Evolutionary conservation across 2,329 filamentous ascomycete species (phyloP).

Genomic region (Parafenestella ontariensis): DNA sequence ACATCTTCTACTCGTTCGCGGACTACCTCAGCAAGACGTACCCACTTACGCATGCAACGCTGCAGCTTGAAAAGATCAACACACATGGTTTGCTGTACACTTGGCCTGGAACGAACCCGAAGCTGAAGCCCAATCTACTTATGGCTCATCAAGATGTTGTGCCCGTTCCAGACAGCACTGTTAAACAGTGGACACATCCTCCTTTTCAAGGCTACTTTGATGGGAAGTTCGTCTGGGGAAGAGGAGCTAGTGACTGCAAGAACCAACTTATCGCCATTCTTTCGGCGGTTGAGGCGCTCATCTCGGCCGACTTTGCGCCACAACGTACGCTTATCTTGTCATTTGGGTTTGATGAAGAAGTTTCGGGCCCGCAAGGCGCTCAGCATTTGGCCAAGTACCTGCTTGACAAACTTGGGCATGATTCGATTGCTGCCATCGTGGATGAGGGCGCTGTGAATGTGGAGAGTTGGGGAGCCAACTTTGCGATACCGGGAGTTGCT

Average conservation of each 20-base stretch:
- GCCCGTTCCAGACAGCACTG: slow-evolving; percentile 58
- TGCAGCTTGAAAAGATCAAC: slow-evolving; percentile 64
- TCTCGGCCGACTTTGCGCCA: slow-evolving; percentile 60
- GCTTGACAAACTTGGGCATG: slow-evolving; percentile 60
- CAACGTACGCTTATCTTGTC: slow-evolving; percentile 64
- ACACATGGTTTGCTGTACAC: slow-evolving; percentile 66
- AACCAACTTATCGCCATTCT: slow-evolving; percentile 65
- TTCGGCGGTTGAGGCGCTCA: slow-evolving; percentile 61
- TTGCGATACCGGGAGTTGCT: slow-evolving; percentile 63
- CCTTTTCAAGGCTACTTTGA: slow-evolving; percentile 66
- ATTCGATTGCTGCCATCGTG: slow-evolving; percentile 63
- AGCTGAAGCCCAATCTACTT: slow-evolving; percentile 63
- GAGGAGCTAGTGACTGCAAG: slow-evolving; percentile 68
- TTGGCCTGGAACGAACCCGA: slow-evolving; percentile 60
- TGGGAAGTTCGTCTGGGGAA: slow-evolving; percentile 66
- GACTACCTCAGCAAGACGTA: slow-evolving; percentile 40
- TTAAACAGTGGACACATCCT: slow-evolving; percentile 65
- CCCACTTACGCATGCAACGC: slow-evolving; percentile 49
- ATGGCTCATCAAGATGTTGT: slow-evolving; percentile 72
- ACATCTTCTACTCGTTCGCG: slow-evolving; percentile 64
- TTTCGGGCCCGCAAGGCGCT: slow-evolving; percentile 61
- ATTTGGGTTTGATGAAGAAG: slow-evolving; percentile 71
- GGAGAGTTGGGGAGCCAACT: slow-evolving; percentile 56
- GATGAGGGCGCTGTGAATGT: slow-evolving; percentile 63
- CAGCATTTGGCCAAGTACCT: slow-evolving; percentile 56